Percentiles rank a stretch among this genome's conserved stretches.
phyloP scores from a whole-genome alignment of 805 yeast genomes.

The Alloascoidea hylecoeti region DNA sequence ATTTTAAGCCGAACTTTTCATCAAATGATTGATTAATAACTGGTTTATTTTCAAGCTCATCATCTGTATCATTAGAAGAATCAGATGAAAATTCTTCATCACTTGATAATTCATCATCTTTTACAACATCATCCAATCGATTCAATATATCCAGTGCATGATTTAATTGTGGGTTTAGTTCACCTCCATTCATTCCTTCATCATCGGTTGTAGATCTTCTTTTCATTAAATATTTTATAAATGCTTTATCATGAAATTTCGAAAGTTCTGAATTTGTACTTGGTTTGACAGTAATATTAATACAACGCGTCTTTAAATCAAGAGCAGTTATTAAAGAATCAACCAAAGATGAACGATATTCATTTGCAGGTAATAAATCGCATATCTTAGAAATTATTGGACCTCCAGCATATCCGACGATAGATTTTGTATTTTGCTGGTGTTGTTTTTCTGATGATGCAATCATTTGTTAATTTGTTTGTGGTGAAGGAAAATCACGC shows the following conservation, averaged over 20 bases:
- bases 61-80: background rate
- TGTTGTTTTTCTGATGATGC: no score
- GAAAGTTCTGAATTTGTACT: constrained; percentile 24
- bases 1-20: constrained; percentile 29
- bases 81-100: constrained; percentile 2
- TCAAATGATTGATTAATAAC: constrained; percentile 3
- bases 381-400: background rate
- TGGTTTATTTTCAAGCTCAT: constrained; percentile 1
- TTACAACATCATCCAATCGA: constrained; percentile 2
- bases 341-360: constrained; percentile 32
- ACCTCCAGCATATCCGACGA: background rate
- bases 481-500: no score
- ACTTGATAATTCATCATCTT: background rate
- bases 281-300: constrained; percentile 12
- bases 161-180: constrained; percentile 3
- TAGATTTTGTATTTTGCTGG: no score
- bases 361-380: constrained; percentile 39
- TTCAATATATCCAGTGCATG: background rate
- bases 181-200: constrained; percentile 2
- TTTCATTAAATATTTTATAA: constrained; percentile 24
- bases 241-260: constrained; percentile 34
- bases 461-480: no score
- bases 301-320: constrained; percentile 17
- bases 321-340: constrained; percentile 26
- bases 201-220: constrained; percentile 4